Conservation (phyloP, 371 early-diverging fungal genomes). For the Batrachochytrium dendrobatidis region DNA sequence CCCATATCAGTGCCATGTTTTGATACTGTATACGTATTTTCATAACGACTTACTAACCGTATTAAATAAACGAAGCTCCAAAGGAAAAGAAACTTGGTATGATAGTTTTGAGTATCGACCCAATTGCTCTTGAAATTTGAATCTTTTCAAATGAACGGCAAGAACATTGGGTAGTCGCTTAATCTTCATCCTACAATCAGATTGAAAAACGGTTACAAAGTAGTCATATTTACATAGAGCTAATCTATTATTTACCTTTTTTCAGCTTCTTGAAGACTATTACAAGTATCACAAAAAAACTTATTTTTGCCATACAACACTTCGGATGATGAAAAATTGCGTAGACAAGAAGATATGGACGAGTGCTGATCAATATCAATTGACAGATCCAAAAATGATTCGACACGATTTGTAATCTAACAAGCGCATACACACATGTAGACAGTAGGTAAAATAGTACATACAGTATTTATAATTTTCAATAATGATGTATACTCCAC, state of each 20-base stretch:
- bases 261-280: constrained; percentile 93
- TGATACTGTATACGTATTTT: neutral
- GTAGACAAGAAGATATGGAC: constrained; percentile 82
- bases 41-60: constrained; percentile 45
- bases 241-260: constrained; percentile 48
- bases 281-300: constrained; percentile 92
- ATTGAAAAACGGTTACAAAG: neutral
- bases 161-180: constrained; percentile 87
- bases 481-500: neutral
- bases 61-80: constrained; percentile 87
- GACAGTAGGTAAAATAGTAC: neutral
- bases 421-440: neutral
- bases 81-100: constrained; percentile 90
- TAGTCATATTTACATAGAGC: neutral
- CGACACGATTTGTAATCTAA: constrained; percentile 86
- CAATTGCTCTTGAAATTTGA: constrained; percentile 90
- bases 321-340: constrained; percentile 88
- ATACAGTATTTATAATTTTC: constrained; percentile 7
- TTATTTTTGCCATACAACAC: constrained; percentile 91
- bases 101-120: constrained; percentile 86
- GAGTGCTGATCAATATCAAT: constrained; percentile 94
- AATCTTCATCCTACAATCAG: constrained; percentile 76
- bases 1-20: neutral
- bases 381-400: constrained; percentile 90
- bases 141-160: constrained; percentile 91